Base-by-base conservation (phyloP, 164 flowering plant genomes). In the Sedum album region DNA sequence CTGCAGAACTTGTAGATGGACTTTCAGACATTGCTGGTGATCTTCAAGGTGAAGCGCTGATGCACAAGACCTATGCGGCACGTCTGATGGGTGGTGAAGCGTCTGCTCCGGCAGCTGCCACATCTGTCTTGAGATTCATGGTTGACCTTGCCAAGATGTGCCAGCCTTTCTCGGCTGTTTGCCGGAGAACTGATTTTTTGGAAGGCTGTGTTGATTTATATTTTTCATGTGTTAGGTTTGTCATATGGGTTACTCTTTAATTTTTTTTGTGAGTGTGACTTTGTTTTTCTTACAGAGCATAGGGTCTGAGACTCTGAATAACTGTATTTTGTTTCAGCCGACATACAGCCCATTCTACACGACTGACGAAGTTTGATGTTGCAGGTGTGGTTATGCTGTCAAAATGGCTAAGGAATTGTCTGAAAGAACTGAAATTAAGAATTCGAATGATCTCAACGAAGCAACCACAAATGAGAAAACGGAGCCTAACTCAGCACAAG, bases 51-150 rank as follows among this genome's bases (percentile, higher is more conserved):
- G 99, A 92, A 80, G 99, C 99, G 66, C 72, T 95, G 72, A 90
- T 95, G 95, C 99, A 95, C 73, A 95, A 92, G 78, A 95, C 99
- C 41, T 95, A 95, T 85, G 98, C 99, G 0, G 98, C 99, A 15
- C 96, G 99, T 35, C 74, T 95, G 64, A 95, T 95, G 99, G 99
- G 98, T 73, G 99, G 99, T 51, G 97, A 92, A 79, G 97, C 99
- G 68, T 82, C 99, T 30, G 97, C 99, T 69, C 99, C 99, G 82
- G 93, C 96, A 72, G 91, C 98, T 77, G 96, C 99, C 39, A 92
- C 97, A 31, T 83, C 98, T 36, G 85, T 95, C 60, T 79, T 95
- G 55, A 81, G 99, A 68, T 95, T 95, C 75, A 90, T 95, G 99
- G 98, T 95, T 80, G 98, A 95, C 82, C 81, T 95, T 25, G 98